Evolutionary conservation across 345 rosid genomes (phyloP), one percentile per base, ranked within the genome.

Genomic region (Citrus cavaleriei): DNA sequence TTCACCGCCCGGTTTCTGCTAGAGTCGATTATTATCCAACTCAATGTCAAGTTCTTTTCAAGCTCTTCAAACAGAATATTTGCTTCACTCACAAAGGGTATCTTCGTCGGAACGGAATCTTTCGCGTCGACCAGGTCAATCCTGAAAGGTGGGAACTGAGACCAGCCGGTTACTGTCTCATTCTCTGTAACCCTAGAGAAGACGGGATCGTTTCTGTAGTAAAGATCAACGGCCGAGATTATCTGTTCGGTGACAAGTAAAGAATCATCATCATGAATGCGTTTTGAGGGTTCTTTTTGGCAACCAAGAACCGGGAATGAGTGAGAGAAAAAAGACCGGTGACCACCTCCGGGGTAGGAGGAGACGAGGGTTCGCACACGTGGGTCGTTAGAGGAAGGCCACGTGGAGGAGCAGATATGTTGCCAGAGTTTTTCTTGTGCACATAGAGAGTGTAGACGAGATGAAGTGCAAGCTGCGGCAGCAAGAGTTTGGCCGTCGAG

Each of bases 181-280:
- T 83, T 84, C 61, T 82, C 85, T 34, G 63, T 80, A 9, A 90
- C 90, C 40, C 83, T 88, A 0, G 98, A 95, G 76, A 80, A 86
- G 40, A 93, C 81, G 0, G 80, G 42, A 25, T 80, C 55, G 54
- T 79, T 83, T 61, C 46, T 51, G 74, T 89, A 91, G 72, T 79
- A 88, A 25, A 95, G 58, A 87, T 95, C 98, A 4, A 95, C 97
- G 60, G 95, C 95, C 1, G 97, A 95, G 82, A 95, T 87, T 7
- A 93, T 61, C 10, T 68, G 84, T 21, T 68, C 28, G 0, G 86
- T 27, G 61, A 27, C 21, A 71, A 75, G 24, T 46, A 70, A 60
- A 30, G 83, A 54, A 32, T 5, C 10, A 70, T 25, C 34, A 65
- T 46, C 42, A n/a, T 42, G 70, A 7, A 16, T 63, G 28, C 42